Conservation (phyloP, 2,329 filamentous ascomycete species). For the Talaromyces rugulosus region DNA sequence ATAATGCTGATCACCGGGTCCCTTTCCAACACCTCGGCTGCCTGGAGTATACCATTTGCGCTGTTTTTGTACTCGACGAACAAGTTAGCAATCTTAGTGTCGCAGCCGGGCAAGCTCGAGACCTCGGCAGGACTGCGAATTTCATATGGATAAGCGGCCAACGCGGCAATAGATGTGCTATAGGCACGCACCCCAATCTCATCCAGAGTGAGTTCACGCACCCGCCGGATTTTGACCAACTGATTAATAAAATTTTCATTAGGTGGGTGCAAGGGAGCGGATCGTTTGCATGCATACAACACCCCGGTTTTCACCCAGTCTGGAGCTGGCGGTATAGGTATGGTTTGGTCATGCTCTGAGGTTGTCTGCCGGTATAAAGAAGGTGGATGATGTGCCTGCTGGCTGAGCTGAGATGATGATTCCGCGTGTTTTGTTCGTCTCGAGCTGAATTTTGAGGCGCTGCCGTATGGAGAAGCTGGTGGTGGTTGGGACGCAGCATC, state of each 20-base stretch:
- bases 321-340: conserved; percentile 61
- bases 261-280: conserved; percentile 63
- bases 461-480: background rate
- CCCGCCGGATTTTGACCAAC: conserved; percentile 68
- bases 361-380: conserved; percentile 66
- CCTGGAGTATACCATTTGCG: conserved; percentile 54
- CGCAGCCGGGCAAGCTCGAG: conserved; percentile 68
- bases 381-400: conserved; percentile 28
- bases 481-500: conserved; percentile 32
- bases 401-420: conserved; percentile 11
- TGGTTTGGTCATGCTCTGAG: conserved; percentile 65
- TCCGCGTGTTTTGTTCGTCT: background rate
- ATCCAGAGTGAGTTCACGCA: conserved; percentile 68
- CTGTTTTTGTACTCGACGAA: conserved; percentile 69
- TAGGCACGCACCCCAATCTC: conserved; percentile 81
- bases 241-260: conserved; percentile 72
- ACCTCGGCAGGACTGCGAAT: conserved; percentile 45
- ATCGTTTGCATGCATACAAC: conserved; percentile 75
- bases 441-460: conserved; percentile 20
- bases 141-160: conserved; percentile 72
- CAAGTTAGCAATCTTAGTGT: conserved; percentile 70
- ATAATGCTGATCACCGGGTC: conserved; percentile 64
- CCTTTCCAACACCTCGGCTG: conserved; percentile 59
- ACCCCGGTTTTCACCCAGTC: conserved; percentile 62
- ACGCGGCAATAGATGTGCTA: conserved; percentile 74